Evolutionary conservation across 768 basidiomycete species (phyloP), one percentile per base, ranked within the genome.

Genomic region (Termitomyces titanicus): DNA sequence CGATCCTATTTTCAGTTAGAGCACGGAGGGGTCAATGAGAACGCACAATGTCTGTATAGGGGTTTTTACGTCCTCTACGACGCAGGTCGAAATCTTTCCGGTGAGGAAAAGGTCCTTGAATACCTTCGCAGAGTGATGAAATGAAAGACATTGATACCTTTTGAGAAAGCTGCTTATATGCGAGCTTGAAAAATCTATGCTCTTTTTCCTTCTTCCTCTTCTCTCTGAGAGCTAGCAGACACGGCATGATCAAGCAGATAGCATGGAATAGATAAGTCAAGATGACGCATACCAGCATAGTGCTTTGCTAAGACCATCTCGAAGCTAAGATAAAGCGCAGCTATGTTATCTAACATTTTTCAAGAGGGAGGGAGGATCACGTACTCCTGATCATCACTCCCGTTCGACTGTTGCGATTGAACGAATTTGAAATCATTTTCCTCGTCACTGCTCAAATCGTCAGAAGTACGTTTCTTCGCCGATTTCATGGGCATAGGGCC

Each of bases 131-230:
- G 13, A 35, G 34, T 3, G 18, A 20, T 17, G 10, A 35, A 39
- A 27, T 24, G 34, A 29, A 42, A 13, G 13, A 51, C 15, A 10
- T n/a, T 29, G 18, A 35, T 45, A 60, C 65, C 51, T 64, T 63
- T 39, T 57, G 53, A 4, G 60, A 54, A 18, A 66, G 54, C 37
- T 64, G 63, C 55, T 59, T 63, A 47, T 62, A 53, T 38, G 60
- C 63, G 27, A 58, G 31, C 18, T 58, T 56, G 18, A 66, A 39
- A 35, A 63, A 57, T 47, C 60, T 61, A 27, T 57, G 56, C 20
- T 64, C 58, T 33, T 60, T 63, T 35, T 63, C 63, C 43, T 59
- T 63, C 29, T 54, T 58, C 54, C 56, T 61, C 31, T 57, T 65
- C 46, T 61, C 60, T 35, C 54, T 56, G 3, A 61, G 31, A 20